phyloP scores from a whole-genome alignment of 1,139 yeast genomes.

The Hemisphaericaspora subhashii region DNA sequence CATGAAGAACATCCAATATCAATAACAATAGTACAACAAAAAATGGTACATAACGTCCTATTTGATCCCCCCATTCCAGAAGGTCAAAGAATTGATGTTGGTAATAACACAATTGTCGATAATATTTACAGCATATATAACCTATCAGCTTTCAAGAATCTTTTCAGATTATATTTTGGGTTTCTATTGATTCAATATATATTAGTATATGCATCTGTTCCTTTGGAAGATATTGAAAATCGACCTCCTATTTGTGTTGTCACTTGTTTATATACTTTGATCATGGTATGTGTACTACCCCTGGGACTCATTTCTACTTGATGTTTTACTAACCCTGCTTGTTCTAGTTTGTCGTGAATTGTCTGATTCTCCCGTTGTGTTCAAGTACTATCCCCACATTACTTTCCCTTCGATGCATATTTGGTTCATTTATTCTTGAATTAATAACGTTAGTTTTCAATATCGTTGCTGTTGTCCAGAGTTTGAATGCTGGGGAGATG shows the following conservation, averaged over 20 bases:
- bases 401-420: slow-evolving; percentile 17
- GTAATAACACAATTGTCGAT: slow-evolving; percentile 18
- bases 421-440: slow-evolving; percentile 20
- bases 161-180: slow-evolving; percentile 28
- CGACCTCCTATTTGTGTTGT: slow-evolving; percentile 35
- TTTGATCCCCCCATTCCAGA: slow-evolving; percentile 21
- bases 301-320: neutral
- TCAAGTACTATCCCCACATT: slow-evolving; percentile 22
- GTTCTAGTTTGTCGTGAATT: slow-evolving; percentile 26
- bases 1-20: no score
- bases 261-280: slow-evolving; percentile 26
- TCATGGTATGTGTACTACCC: slow-evolving; percentile 26
- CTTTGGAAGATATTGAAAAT: slow-evolving; percentile 43
- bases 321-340: slow-evolving; percentile 9
- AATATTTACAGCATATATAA: slow-evolving; percentile 25
- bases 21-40: no score
- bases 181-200: slow-evolving; percentile 39
- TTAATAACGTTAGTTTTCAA: slow-evolving; percentile 21
- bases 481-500: slow-evolving; percentile 26
- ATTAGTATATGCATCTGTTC: slow-evolving; percentile 39
- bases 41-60: slow-evolving; percentile 19
- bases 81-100: slow-evolving; percentile 25
- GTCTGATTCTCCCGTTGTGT: slow-evolving; percentile 22
- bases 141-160: slow-evolving; percentile 17
- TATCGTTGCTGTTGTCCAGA: slow-evolving; percentile 20